These are phyloP conservation scores for Wickerhamomyces bovis DNA, from an alignment of 805 yeast species.

Conservation along the genomic window DNA sequence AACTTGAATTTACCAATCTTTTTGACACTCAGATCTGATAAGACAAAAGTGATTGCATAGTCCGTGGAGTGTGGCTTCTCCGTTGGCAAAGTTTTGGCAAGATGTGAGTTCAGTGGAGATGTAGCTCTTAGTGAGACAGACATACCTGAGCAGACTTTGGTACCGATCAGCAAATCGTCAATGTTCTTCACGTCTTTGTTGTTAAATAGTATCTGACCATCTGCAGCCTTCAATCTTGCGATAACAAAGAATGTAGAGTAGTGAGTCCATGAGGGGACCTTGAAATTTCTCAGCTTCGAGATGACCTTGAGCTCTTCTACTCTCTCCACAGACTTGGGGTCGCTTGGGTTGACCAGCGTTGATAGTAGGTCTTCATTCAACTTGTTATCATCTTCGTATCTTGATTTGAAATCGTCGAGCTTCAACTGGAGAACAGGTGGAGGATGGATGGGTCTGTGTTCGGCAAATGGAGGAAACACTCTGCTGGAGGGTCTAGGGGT, in stretches of 20 bases:
- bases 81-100: constrained; percentile 8
- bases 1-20: constrained; percentile 23
- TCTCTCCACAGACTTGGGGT: constrained; percentile 14
- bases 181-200: constrained; percentile 4
- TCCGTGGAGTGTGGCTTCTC: constrained; percentile 15
- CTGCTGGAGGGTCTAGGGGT: constrained; percentile 18
- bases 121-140: constrained; percentile 15
- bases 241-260: constrained; percentile 24
- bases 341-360: constrained; percentile 4
- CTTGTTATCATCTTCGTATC: constrained; percentile 2
- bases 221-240: constrained; percentile 12
- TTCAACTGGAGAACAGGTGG: constrained; percentile 27
- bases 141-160: constrained; percentile 22
- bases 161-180: constrained; percentile 20
- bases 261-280: constrained; percentile 22
- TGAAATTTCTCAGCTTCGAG: constrained; percentile 10
- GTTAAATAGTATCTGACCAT: constrained; percentile 6
- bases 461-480: constrained; percentile 23
- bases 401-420: constrained; percentile 11
- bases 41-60: constrained; percentile 25
- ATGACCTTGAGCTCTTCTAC: constrained; percentile 18
- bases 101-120: constrained; percentile 10
- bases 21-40: constrained; percentile 26
- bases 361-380: constrained; percentile 11
- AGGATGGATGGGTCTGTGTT: constrained; percentile 29